Evolutionary conservation across 257 asterid genomes (phyloP).

Genomic region (Solanum bulbocastanum): DNA sequence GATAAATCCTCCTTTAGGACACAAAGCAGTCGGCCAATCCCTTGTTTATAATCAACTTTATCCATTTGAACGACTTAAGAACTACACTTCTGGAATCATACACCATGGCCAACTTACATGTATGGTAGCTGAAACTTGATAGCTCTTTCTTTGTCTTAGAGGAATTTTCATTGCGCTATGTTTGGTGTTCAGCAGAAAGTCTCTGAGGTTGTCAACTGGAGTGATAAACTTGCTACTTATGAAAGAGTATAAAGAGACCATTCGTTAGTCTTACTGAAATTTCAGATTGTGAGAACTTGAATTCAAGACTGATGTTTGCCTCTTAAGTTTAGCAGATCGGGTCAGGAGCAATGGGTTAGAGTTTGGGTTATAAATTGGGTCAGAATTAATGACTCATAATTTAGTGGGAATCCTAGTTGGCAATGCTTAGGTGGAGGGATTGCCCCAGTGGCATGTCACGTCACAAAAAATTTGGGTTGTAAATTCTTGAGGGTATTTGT

Average conservation of each 20-base stretch:
- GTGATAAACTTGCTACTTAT: no score
- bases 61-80: slow-evolving; percentile 64
- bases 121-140: slow-evolving; percentile 6
- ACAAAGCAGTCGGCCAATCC: slow-evolving; percentile 49
- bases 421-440: no score
- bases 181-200: neutral
- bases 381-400: no score
- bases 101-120: slow-evolving; percentile 87
- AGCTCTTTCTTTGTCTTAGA: neutral
- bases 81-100: slow-evolving; percentile 89
- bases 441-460: no score
- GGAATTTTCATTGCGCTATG: neutral
- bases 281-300: neutral
- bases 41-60: slow-evolving; percentile 66
- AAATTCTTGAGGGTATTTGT: no score
- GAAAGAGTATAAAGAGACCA: neutral
- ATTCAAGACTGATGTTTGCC: no score
- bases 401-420: no score
- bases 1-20: slow-evolving; percentile 22
- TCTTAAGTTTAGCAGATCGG: no score
- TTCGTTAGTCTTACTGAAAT: neutral
- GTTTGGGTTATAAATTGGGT: no score
- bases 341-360: no score
- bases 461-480: no score
- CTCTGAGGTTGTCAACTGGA: no score